Evolutionary conservation across 176 grass and related monocot species (phyloP), one percentile per base, ranked within the genome.

Genomic region (Tuctoria greenei): DNA sequence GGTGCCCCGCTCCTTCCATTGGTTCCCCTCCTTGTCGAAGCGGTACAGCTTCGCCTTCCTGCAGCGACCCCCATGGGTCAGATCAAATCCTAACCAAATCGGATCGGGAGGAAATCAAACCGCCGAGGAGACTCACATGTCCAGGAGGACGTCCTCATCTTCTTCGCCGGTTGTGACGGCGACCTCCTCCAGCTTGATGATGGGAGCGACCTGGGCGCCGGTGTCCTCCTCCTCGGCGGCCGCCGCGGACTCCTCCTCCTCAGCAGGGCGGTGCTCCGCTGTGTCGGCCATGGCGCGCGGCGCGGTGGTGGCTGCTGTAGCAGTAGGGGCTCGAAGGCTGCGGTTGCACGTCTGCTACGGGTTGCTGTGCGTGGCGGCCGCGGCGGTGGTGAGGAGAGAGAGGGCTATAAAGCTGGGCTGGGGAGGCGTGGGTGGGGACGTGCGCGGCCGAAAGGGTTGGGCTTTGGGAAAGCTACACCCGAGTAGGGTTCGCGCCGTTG

Each of bases 101-200:
- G 78, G 86, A 86, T 44, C 43, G 55, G 34, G 11, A 15, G 24
- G 7, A 56, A 20, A 80, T 27, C 36, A 21, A 70, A 76, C 18
- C 25, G 13, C 1, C 28, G 23, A 8, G 42, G 55, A 4, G 58
- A 18, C 83, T 81, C 55, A 95, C 92, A 95, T 61, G 72, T 95
- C 92, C 12, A 95, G 76, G 27, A 91, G 86, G 4, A 86, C 57
- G 1, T 91, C 86, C 78, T 95, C 92, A 6, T 91, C 89, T 66
- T 95, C 92, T 81, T 95, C 92, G n/a, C 92, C 92, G 71, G 92
- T 95, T 27, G 92, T 89, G 20, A 95, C 86, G 16, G 89, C 89
- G 8, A 95, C 86, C 86, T 95, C 92, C 81, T 95, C 88, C 6
- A 95, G 83, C 69, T 84, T 91, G 8, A 95, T 86, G 64, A 95